These are phyloP conservation scores for Fraxinus xanthoxyloides DNA, from an alignment of 305 asterid species.

Conservation along the genomic window DNA sequence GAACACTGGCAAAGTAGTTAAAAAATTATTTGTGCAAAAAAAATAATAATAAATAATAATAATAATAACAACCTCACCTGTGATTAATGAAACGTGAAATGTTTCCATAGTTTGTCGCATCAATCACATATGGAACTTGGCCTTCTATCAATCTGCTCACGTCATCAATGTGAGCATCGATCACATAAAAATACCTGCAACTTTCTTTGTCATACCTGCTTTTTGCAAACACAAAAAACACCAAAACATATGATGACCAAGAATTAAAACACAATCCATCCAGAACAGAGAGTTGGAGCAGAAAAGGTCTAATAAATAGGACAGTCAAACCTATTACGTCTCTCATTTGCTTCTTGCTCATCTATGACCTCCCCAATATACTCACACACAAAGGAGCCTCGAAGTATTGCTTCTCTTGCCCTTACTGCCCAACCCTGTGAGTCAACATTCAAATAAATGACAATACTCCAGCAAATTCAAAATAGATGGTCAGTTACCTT, in stretches of 20 bases:
- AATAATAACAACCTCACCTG: too few relatives aligned
- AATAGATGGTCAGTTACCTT: conserved; percentile 51
- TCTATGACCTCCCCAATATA: conserved; percentile 89
- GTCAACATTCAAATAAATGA: conserved; percentile 22
- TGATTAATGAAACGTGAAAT: conserved; percentile 93
- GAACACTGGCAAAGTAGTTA: background rate
- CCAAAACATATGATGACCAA: conserved; percentile 1
- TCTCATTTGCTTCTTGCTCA: conserved; percentile 77
- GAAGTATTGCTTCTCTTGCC: conserved; percentile 75
- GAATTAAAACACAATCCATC: background rate
- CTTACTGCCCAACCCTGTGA: conserved; percentile 99
- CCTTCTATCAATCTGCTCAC: conserved; percentile 86
- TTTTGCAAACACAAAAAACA: conserved; percentile 23
- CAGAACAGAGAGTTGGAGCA: background rate
- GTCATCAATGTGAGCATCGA: conserved; percentile 69
- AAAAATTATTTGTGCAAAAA: too few relatives aligned
- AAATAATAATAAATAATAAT: too few relatives aligned
- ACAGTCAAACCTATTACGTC: conserved; percentile 61
- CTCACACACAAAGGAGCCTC: conserved; percentile 96
- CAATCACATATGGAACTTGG: conserved; percentile 67
- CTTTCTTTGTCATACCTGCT: conserved; percentile 64
- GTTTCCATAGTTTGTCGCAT: conserved; percentile 84
- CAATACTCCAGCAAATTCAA: conserved; percentile 15
- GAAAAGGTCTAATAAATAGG: conserved; percentile 3
- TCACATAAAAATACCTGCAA: conserved; percentile 64